Conservation (phyloP, 2,329 filamentous ascomycete species). For the Ramichloridium luteum region DNA sequence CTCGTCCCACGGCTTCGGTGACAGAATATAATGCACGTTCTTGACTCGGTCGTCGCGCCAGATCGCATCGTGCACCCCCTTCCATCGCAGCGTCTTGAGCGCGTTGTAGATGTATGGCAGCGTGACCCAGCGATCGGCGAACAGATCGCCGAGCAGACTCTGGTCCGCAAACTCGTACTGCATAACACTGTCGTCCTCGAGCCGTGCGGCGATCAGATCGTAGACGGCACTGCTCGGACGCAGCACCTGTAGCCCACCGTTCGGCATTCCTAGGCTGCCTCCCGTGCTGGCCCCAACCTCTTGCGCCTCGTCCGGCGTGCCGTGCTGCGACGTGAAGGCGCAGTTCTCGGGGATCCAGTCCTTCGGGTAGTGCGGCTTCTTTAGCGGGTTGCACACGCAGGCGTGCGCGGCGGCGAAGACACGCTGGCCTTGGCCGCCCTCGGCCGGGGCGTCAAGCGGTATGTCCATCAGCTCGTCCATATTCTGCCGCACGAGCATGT, state of each 20-base stretch:
- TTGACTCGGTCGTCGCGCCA: slow-evolving; percentile 50
- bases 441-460: slow-evolving; percentile 48
- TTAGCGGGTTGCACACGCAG: slow-evolving; percentile 73
- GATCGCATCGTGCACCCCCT: slow-evolving; percentile 45
- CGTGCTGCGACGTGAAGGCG: slow-evolving; percentile 48
- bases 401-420: slow-evolving; percentile 78
- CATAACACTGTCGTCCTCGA: slow-evolving; percentile 34
- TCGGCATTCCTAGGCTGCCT: slow-evolving; percentile 45
- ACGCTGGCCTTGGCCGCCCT: slow-evolving; percentile 42
- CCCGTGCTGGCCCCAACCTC: slow-evolving; percentile 36
- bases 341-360: slow-evolving; percentile 56
- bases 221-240: slow-evolving; percentile 44
- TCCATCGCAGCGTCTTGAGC: slow-evolving; percentile 45
- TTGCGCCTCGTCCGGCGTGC: slow-evolving; percentile 39
- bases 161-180: slow-evolving; percentile 51
- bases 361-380: slow-evolving; percentile 64
- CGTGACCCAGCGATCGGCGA: slow-evolving; percentile 45
- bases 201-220: slow-evolving; percentile 37
- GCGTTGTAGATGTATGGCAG: slow-evolving; percentile 51
- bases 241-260: slow-evolving; percentile 51
- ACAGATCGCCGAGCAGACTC: slow-evolving; percentile 45
- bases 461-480: slow-evolving; percentile 93
- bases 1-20: slow-evolving; percentile 53
- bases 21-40: slow-evolving; percentile 51
- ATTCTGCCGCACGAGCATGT: slow-evolving; percentile 72